Evolutionary conservation across 2,329 filamentous ascomycete genomes (phyloP).

Genomic region (Beauveria asiatica): DNA sequence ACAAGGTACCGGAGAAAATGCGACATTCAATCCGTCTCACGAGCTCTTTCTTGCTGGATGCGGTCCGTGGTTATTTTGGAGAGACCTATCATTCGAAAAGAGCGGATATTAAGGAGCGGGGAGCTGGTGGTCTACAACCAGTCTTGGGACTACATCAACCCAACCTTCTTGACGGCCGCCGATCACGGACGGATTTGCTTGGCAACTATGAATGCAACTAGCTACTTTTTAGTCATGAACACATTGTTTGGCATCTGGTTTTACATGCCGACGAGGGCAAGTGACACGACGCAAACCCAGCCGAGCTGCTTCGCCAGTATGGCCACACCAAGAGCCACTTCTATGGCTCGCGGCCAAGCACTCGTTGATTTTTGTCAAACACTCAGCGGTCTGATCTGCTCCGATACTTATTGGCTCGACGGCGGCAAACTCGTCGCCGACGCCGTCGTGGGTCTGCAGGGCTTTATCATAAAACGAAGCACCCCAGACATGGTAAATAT

Average conservation of each 20-base stretch:
- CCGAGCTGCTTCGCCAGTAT: constrained; percentile 17
- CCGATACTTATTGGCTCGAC: constrained; percentile 14
- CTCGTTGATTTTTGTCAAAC: constrained; percentile 14
- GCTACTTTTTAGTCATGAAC: background rate
- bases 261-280: constrained; percentile 13
- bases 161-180: constrained; percentile 13
- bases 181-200: constrained; percentile 14
- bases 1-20: constrained; percentile 12
- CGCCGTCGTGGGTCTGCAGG: constrained; percentile 11
- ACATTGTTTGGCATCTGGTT: background rate
- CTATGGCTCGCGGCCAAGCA: constrained; percentile 16
- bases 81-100: constrained; percentile 33
- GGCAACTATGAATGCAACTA: constrained; percentile 12
- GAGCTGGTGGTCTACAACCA: constrained; percentile 15
- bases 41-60: constrained; percentile 25
- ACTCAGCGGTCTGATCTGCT: constrained; percentile 11
- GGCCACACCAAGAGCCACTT: constrained; percentile 12
- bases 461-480: constrained; percentile 13
- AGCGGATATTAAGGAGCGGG: constrained; percentile 29
- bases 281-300: constrained; percentile 14
- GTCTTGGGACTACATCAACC: constrained; percentile 15
- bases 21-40: constrained; percentile 18
- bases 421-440: constrained; percentile 12
- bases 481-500: constrained; percentile 15
- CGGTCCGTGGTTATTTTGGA: constrained; percentile 22